A percentile compares a stretch with the other conserved stretches of the same genome.
phyloP scores from a whole-genome alignment of 495 filamentous ascomycete species.

The Trichocladium antarcticum region DNA sequence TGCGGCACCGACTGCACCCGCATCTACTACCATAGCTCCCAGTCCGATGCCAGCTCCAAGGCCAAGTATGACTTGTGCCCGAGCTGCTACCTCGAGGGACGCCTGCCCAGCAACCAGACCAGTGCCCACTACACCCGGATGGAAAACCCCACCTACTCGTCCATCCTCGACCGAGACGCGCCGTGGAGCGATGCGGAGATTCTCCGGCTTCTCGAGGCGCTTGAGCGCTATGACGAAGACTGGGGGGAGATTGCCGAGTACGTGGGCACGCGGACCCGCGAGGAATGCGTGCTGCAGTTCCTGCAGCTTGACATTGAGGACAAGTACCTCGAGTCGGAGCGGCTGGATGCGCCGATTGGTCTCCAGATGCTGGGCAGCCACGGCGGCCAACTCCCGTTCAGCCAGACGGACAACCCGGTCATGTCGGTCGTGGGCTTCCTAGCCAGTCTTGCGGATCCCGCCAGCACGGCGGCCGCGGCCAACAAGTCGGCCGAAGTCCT shows the following conservation, averaged over 20 bases:
- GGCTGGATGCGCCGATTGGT: conserved; percentile 45
- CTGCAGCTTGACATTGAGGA: conserved; percentile 84
- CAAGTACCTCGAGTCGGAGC: conserved; percentile 71
- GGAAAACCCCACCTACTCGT: conserved; percentile 69
- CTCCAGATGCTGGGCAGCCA: conserved; percentile 51
- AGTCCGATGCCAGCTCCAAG: conserved; percentile 47
- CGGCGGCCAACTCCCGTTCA: conserved; percentile 70
- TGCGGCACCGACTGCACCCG: conserved; percentile 91
- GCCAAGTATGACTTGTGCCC: conserved; percentile 78
- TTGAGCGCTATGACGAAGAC: conserved; percentile 88
- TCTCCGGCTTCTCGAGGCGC: conserved; percentile 70
- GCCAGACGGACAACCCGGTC: conserved; percentile 83
- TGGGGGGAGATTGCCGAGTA: conserved; percentile 88
- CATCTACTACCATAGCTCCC: conserved; percentile 74
- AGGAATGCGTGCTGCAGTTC: conserved; percentile 95
- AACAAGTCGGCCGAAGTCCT: conserved; percentile 77
- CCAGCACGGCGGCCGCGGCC: conserved; percentile 78
- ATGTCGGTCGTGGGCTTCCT: conserved; percentile 91
- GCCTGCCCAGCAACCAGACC: conserved; percentile 62
- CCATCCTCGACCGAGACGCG: conserved; percentile 64
- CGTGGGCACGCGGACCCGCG: conserved; percentile 80
- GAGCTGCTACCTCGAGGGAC: conserved; percentile 72
- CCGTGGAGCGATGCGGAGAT: conserved; percentile 86
- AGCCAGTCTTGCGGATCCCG: conserved; percentile 75
- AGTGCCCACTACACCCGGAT: conserved; percentile 71